These are phyloP conservation scores for Diplosphaera chodatii DNA, from an alignment of 139 green algal genomes.

Conservation along the genomic window DNA sequence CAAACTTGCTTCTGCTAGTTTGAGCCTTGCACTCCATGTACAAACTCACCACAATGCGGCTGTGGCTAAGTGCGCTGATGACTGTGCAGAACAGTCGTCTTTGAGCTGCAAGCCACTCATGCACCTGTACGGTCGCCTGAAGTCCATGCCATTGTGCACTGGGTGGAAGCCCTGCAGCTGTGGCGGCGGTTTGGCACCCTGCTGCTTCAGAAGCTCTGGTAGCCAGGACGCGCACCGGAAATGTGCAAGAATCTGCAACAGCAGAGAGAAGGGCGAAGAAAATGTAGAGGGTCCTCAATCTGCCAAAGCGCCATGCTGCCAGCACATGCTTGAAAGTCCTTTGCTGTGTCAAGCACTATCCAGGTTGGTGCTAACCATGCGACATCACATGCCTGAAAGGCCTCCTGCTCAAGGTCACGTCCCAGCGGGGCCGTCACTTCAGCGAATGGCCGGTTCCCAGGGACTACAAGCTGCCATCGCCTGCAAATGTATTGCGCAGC, in stretches of 20 bases:
- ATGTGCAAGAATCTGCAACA: not conserved
- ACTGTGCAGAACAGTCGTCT: not conserved
- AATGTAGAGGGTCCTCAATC: too few species aligned
- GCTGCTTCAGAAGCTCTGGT: not conserved
- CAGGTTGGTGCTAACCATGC: not conserved
- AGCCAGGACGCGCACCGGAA: constrained; percentile 4
- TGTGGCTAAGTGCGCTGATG: too few species aligned
- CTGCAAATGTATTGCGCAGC: not conserved
- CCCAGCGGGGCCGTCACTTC: not conserved
- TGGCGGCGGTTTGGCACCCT: not conserved
- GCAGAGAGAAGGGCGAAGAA: too few species aligned
- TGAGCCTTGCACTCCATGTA: too few species aligned
- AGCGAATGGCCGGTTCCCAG: constrained; percentile 2
- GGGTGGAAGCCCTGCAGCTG: constrained; percentile 13
- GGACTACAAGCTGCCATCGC: constrained; percentile 10
- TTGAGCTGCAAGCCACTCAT: not conserved
- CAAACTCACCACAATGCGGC: too few species aligned
- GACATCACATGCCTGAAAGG: not conserved
- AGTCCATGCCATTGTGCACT: constrained; percentile 15
- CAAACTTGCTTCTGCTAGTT: too few species aligned
- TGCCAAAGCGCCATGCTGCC: too few species aligned
- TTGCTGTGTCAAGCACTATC: not conserved
- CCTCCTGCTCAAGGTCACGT: constrained; percentile 7
- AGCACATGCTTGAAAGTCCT: too few species aligned
- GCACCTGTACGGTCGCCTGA: not conserved